Evolutionary conservation across 805 yeast species (phyloP).

Genomic region (Candida verbasci): DNA sequence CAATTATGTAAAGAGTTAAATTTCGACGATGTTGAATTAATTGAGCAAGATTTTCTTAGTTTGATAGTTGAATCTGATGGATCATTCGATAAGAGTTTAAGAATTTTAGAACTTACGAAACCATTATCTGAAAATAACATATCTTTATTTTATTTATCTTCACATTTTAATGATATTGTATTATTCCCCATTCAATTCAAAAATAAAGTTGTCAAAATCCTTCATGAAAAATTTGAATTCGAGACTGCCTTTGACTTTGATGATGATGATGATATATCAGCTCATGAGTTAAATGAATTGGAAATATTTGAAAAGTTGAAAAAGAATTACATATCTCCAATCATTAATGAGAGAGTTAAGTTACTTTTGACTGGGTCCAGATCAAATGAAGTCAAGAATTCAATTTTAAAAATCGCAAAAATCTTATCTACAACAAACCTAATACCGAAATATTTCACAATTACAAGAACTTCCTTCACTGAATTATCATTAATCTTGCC

Average conservation of each 20-base stretch:
- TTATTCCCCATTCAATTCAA: constrained; percentile 48
- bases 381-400: constrained; percentile 39
- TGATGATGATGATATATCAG: not conserved
- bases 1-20: constrained; percentile 23
- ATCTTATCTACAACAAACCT: constrained; percentile 23
- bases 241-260: not conserved
- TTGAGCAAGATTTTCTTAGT: constrained; percentile 44
- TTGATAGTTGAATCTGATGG: constrained; percentile 62
- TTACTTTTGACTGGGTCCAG: constrained; percentile 59
- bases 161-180: constrained; percentile 62
- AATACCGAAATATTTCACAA: constrained; percentile 44
- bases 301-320: constrained; percentile 34
- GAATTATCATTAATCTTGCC: constrained; percentile 50
- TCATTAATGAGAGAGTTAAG: constrained; percentile 33
- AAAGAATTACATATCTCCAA: constrained; percentile 39
- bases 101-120: constrained; percentile 52
- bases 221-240: constrained; percentile 39
- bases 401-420: constrained; percentile 41
- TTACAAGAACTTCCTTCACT: constrained; percentile 47
- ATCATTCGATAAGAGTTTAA: constrained; percentile 42
- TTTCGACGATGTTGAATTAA: constrained; percentile 33
- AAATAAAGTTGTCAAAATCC: constrained; percentile 41
- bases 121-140: constrained; percentile 57
- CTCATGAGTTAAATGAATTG: constrained; percentile 20
- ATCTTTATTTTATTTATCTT: constrained; percentile 56